Evolutionary conservation across 2,329 filamentous ascomycete species (phyloP).

Genomic region (Fusarium sp.): DNA sequence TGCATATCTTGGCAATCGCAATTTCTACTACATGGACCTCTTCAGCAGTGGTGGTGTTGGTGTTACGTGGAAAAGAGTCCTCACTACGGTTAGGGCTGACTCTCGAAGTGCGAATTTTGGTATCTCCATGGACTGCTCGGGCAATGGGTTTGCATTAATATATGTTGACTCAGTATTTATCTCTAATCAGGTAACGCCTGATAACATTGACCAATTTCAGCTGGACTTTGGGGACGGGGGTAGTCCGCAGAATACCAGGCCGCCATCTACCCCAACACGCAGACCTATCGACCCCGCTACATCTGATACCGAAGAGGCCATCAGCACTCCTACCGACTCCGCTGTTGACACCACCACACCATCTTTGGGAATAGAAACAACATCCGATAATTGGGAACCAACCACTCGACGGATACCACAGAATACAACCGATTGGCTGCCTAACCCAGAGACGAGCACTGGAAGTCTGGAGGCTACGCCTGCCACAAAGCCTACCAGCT

Average conservation of each 20-base stretch:
- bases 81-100: conserved; percentile 9
- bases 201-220: conserved; percentile 16
- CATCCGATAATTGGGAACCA: not conserved
- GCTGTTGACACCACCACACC: too few species aligned
- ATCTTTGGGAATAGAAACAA: not conserved
- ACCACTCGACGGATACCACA: not conserved
- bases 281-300: not conserved
- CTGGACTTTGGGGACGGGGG: conserved; percentile 8
- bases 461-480: not conserved
- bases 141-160: not conserved
- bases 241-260: not conserved
- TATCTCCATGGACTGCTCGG: conserved; percentile 14
- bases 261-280: not conserved
- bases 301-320: not conserved
- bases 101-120: conserved; percentile 7
- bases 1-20: not conserved
- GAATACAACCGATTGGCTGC: not conserved
- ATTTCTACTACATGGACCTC: conserved; percentile 2
- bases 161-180: conserved; percentile 29
- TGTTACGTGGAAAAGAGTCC: conserved; percentile 11
- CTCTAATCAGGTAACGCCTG: conserved; percentile 22
- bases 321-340: too few species aligned
- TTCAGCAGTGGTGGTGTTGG: not conserved
- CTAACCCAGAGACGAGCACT: not conserved
- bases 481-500: not conserved